These are phyloP conservation scores for Chalciporus sphaerocephalus DNA, from an alignment of 768 basidiomycete genomes.

Conservation along the genomic window DNA sequence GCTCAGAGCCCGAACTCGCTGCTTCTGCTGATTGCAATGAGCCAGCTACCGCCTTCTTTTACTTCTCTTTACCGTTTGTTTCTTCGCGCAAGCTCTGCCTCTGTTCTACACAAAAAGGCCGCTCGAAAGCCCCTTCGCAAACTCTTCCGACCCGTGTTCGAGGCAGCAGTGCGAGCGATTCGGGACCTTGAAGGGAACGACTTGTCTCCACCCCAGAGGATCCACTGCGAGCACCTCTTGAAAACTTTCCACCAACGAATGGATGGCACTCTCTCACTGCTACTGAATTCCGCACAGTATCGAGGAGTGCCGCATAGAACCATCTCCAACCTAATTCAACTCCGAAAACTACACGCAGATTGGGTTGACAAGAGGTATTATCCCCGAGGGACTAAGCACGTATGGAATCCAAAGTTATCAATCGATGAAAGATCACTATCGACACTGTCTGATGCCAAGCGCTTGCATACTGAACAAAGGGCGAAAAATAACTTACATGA, in stretches of 20 bases:
- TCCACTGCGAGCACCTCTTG: constrained; percentile 40
- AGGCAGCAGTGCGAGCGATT: constrained; percentile 43
- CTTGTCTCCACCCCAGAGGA: constrained; percentile 26
- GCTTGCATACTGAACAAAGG: constrained; percentile 17
- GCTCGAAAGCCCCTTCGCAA: constrained; percentile 43
- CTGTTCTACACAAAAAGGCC: constrained; percentile 50
- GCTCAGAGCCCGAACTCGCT: not conserved
- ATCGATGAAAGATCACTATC: constrained; percentile 19
- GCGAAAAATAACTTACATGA: constrained; percentile 31
- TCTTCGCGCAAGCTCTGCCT: constrained; percentile 50
- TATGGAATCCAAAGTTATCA: constrained; percentile 41
- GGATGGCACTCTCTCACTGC: constrained; percentile 59
- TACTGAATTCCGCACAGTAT: constrained; percentile 58
- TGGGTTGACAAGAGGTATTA: constrained; percentile 24
- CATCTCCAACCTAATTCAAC: constrained; percentile 48
- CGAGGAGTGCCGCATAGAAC: constrained; percentile 59
- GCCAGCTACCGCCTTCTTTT: constrained; percentile 35
- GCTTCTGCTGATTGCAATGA: constrained; percentile 1
- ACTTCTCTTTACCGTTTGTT: constrained; percentile 59
- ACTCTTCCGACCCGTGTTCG: constrained; percentile 54
- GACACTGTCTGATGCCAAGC: constrained; percentile 9
- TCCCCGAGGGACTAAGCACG: constrained; percentile 16
- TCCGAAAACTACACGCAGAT: constrained; percentile 25
- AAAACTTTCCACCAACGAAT: constrained; percentile 53
- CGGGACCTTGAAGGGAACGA: constrained; percentile 36